phyloP scores from a whole-genome alignment of 164 flowering plant species.

The Magnolia changhungtana region DNA sequence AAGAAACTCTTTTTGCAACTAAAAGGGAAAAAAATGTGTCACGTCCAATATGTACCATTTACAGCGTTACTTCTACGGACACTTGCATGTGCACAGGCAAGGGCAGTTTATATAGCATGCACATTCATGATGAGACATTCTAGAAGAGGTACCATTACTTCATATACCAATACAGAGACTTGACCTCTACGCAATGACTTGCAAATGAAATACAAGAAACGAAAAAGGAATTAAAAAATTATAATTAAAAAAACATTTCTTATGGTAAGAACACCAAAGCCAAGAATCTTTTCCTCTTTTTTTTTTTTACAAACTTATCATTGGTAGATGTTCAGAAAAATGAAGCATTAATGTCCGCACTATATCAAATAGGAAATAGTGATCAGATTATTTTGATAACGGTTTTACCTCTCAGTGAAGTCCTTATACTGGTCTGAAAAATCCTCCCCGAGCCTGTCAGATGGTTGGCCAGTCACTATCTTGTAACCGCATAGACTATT shows the following conservation, averaged over 20 bases:
- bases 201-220: no score
- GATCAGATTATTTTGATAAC: background rate
- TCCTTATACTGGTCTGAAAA: slow-evolving; percentile 81
- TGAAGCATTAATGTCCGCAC: background rate
- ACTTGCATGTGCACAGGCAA: no score
- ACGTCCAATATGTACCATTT: no score
- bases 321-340: background rate
- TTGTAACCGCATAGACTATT: slow-evolving; percentile 95
- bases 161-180: no score
- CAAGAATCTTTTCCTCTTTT: background rate
- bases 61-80: no score
- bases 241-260: background rate
- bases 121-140: no score
- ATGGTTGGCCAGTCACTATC: slow-evolving; percentile 98
- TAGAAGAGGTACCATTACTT: no score
- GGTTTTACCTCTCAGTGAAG: slow-evolving; percentile 73
- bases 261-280: background rate
- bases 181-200: no score
- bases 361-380: no score
- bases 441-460: slow-evolving; percentile 98
- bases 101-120: no score
- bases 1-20: no score
- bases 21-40: no score
- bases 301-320: background rate
- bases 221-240: background rate